Percentiles rank a stretch among this genome's conserved stretches.
phyloP scores from a whole-genome alignment of 306 rosid species.

The Comarum palustre region DNA sequence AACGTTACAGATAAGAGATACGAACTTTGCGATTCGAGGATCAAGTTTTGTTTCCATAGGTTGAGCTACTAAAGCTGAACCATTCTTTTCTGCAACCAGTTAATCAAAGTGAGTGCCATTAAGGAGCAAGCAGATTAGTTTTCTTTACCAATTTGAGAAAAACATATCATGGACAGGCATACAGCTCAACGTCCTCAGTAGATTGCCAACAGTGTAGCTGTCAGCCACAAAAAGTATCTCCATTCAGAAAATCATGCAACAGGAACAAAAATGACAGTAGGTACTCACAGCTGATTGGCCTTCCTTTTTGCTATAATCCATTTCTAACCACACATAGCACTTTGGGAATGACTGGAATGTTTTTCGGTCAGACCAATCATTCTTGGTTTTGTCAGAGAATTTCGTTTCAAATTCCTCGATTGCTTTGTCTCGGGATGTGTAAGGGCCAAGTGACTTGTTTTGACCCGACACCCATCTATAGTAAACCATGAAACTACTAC shows the following conservation, averaged over 20 bases:
- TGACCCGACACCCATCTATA: constrained; percentile 91
- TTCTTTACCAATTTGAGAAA: not conserved
- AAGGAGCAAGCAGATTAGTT: constrained; percentile 17
- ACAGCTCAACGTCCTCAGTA: not conserved
- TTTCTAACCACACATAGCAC: constrained; percentile 78
- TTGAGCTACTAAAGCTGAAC: constrained; percentile 43
- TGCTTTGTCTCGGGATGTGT: constrained; percentile 45
- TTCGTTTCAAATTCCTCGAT: constrained; percentile 62
- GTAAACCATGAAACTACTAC: constrained; percentile 69
- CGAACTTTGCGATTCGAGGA: constrained; percentile 63
- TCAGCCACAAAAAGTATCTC: constrained; percentile 8
- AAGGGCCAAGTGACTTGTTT: constrained; percentile 66
- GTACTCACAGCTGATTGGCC: constrained; percentile 59
- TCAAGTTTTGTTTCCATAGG: constrained; percentile 71
- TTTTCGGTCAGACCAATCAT: constrained; percentile 63
- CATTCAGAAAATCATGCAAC: constrained; percentile 11
- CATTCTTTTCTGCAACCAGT: constrained; percentile 49
- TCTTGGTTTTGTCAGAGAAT: constrained; percentile 72
- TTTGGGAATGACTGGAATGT: constrained; percentile 52
- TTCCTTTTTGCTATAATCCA: constrained; percentile 71
- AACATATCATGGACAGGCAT: not conserved
- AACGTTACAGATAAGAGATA: constrained; percentile 83
- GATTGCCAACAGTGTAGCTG: constrained; percentile 1
- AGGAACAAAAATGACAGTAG: constrained; percentile 21
- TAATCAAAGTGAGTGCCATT: constrained; percentile 32